phyloP scores from a whole-genome alignment of 768 basidiomycete genomes.

The Leccinum aurantiacum region DNA sequence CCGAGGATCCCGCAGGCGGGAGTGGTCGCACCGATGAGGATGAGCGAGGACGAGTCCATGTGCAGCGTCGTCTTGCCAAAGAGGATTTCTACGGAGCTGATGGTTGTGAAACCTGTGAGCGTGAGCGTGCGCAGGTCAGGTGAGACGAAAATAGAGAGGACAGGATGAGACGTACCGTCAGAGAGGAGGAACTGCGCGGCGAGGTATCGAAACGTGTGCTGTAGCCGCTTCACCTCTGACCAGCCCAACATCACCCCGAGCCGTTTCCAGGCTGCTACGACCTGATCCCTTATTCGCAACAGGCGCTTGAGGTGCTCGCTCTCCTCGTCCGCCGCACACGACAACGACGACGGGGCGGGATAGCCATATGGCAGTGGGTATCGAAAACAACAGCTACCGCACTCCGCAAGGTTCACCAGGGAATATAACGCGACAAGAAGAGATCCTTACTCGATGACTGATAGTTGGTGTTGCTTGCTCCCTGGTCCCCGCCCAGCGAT shows the following conservation, averaged over 20 bases:
- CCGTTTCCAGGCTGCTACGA: constrained; percentile 70
- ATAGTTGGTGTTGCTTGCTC: too few species aligned
- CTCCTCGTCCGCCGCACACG: constrained; percentile 3
- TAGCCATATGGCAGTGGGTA: constrained; percentile 77
- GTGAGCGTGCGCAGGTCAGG: neutral
- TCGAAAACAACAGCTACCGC: constrained; percentile 84
- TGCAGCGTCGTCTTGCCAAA: constrained; percentile 88
- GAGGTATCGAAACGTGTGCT: constrained; percentile 86
- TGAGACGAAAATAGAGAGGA: neutral
- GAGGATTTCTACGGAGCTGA: constrained; percentile 84
- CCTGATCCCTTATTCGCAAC: constrained; percentile 53
- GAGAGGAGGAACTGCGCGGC: constrained; percentile 93
- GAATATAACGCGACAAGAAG: too few species aligned
- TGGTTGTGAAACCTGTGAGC: constrained; percentile 77
- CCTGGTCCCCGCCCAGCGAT: too few species aligned
- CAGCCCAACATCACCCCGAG: constrained; percentile 74
- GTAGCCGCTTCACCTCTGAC: constrained; percentile 68
- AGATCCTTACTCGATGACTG: too few species aligned
- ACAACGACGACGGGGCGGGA: constrained; percentile 38
- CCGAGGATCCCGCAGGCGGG: constrained; percentile 79
- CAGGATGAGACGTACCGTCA: constrained; percentile 57
- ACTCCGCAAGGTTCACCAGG: constrained; percentile 46
- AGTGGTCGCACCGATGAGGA: constrained; percentile 77
- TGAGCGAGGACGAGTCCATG: constrained; percentile 75
- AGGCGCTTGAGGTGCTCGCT: constrained; percentile 17